Percentiles rank a stretch among this genome's conserved stretches.
These are phyloP conservation scores for Allomyces macrogynus DNA, from an alignment of 192 early-diverging fungal species.

Conservation along the genomic window DNA sequence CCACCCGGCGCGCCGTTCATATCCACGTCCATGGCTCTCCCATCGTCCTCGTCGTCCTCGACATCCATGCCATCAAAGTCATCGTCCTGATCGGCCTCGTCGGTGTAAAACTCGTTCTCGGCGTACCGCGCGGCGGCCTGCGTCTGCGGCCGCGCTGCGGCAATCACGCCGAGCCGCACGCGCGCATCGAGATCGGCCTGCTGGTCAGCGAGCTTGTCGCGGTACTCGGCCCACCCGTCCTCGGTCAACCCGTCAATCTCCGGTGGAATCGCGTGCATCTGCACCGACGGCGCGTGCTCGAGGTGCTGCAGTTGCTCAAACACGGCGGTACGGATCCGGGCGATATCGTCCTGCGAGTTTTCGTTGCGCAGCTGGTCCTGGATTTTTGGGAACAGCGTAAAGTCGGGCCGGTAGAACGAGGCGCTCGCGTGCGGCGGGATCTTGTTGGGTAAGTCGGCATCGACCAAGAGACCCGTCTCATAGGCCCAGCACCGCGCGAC, in stretches of 20 bases:
- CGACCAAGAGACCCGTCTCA: slow-evolving; percentile 64
- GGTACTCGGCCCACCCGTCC: not conserved
- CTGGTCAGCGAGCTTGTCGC: not conserved
- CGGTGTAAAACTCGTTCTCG: not conserved
- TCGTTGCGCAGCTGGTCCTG: not conserved
- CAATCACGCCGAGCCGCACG: not conserved
- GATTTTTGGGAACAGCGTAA: not conserved
- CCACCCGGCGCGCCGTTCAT: not conserved
- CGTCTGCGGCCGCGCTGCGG: not conserved
- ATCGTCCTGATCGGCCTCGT: not conserved
- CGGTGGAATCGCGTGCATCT: slow-evolving; percentile 75
- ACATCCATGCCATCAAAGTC: too few relatives aligned
- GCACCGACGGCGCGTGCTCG: slow-evolving; percentile 78
- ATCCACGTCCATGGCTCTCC: slow-evolving; percentile 20
- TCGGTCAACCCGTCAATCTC: slow-evolving; percentile 32
- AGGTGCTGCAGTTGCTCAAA: slow-evolving; percentile 75
- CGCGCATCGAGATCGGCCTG: not conserved
- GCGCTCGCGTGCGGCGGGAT: not conserved
- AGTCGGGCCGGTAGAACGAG: not conserved
- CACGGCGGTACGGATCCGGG: slow-evolving; percentile 12
- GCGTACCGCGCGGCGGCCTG: not conserved
- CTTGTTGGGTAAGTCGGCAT: slow-evolving; percentile 16
- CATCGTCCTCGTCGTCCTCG: slow-evolving; percentile 28
- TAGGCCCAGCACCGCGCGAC: slow-evolving; percentile 87
- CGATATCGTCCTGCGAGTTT: not conserved